Conservation (phyloP, 139 green algal species). For the Yamagishiella unicocca region DNA sequence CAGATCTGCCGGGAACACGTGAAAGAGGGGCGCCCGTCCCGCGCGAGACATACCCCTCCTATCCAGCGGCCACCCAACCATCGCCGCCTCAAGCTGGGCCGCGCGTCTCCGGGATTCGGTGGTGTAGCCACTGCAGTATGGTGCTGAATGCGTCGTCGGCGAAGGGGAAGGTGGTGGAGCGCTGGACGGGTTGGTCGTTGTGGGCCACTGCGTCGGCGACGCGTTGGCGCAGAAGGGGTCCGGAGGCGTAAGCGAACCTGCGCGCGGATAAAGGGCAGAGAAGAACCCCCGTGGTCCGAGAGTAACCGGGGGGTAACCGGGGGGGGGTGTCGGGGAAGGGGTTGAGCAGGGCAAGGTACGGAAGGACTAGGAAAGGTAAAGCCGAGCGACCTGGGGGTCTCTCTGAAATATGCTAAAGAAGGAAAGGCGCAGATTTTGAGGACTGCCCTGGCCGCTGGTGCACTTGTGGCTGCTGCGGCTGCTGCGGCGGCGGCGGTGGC, state of each 20-base stretch:
- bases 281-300: neutral
- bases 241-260: constrained; percentile 29
- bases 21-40: too few relatives aligned
- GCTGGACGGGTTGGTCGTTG: neutral
- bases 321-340: neutral
- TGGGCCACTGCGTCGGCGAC: neutral
- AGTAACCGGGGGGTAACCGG: too few relatives aligned
- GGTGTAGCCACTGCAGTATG: constrained; percentile 65
- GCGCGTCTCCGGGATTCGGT: constrained; percentile 14
- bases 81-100: too few relatives aligned
- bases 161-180: neutral
- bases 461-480: neutral
- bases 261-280: neutral
- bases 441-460: neutral
- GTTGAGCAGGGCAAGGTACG: neutral
- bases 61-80: too few relatives aligned
- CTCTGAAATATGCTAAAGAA: too few relatives aligned
- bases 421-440: neutral
- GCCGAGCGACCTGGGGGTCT: too few relatives aligned
- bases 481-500: neutral
- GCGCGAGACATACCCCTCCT: too few relatives aligned
- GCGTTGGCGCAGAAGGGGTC: neutral
- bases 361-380: too few relatives aligned
- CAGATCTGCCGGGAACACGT: too few relatives aligned
- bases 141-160: constrained; percentile 68